A percentile compares a stretch with the other conserved stretches of the same genome.
phyloP scores from a whole-genome alignment of 164 flowering plant species.

The Chloranthus sessilifolius region DNA sequence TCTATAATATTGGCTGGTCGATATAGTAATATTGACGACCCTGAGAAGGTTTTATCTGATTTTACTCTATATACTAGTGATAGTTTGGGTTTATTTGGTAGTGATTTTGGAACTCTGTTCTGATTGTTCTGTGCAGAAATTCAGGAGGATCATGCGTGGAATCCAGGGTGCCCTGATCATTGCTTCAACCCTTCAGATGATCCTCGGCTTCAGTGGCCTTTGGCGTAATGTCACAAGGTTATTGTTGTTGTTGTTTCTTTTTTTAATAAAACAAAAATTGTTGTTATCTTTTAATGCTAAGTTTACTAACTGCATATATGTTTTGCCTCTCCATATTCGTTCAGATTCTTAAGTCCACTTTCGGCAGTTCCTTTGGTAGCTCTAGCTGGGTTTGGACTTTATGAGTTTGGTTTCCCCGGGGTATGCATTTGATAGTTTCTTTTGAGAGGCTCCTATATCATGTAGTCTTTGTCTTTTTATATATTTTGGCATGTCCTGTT shows the following conservation, averaged over 20 bases:
- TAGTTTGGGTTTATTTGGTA: background rate
- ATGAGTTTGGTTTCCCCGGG: constrained; percentile 84
- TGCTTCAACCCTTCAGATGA: constrained; percentile 81
- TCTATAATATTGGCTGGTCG: constrained; percentile 81
- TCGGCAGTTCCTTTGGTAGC: constrained; percentile 84
- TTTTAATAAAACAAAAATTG: too few relatives aligned
- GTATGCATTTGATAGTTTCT: constrained; percentile 29
- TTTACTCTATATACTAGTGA: background rate
- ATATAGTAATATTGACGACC: constrained; percentile 55
- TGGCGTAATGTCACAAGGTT: constrained; percentile 92
- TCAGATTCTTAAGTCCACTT: constrained; percentile 82
- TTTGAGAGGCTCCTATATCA: background rate
- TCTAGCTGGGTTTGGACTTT: constrained; percentile 80
- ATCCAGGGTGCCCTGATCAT: constrained; percentile 89
- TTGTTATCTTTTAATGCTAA: too few relatives aligned
- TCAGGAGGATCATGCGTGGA: constrained; percentile 75
- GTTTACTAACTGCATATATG: background rate
- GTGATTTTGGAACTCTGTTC: constrained; percentile 1
- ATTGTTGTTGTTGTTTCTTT: too few relatives aligned
- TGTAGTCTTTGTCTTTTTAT: background rate
- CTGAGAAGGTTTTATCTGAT: constrained; percentile 56
- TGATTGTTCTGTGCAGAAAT: constrained; percentile 46
- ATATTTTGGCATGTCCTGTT: background rate
- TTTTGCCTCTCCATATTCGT: constrained; percentile 1
- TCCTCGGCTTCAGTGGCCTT: constrained; percentile 91